Conservation (phyloP, 257 asterid genomes). For the Solanum appendiculatum region DNA sequence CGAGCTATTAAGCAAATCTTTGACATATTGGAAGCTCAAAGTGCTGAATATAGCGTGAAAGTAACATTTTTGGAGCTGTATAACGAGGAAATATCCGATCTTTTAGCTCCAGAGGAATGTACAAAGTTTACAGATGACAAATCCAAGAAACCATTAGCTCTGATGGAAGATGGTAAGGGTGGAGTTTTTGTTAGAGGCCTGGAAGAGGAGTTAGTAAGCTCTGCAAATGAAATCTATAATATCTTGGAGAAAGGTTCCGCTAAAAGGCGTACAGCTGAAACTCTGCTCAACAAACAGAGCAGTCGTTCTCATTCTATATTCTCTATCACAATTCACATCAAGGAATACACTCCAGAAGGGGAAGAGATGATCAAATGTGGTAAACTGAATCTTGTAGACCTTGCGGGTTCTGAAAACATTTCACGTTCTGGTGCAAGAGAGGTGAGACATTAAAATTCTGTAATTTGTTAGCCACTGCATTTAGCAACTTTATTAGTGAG, state of each 20-base stretch:
- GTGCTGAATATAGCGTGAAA: slow-evolving; percentile 93
- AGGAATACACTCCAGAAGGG: slow-evolving; percentile 97
- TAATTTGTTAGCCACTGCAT: not conserved
- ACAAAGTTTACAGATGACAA: slow-evolving; percentile 70
- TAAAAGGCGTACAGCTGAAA: slow-evolving; percentile 95
- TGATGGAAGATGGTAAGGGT: slow-evolving; percentile 99
- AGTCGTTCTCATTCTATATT: slow-evolving; percentile 98
- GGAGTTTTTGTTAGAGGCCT: slow-evolving; percentile 92
- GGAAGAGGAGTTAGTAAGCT: slow-evolving; percentile 95
- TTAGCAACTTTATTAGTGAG: not conserved
- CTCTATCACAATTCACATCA: slow-evolving; percentile 92
- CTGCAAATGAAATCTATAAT: slow-evolving; percentile 88
- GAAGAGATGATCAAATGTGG: slow-evolving; percentile 98
- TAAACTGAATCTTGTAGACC: slow-evolving; percentile 94
- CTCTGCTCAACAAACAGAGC: slow-evolving; percentile 96
- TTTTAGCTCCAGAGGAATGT: slow-evolving; percentile 83
- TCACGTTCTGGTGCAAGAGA: slow-evolving; percentile 99
- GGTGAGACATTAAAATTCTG: slow-evolving; percentile 34
- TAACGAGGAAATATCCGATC: slow-evolving; percentile 94
- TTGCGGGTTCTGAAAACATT: slow-evolving; percentile 96
- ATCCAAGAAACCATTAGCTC: slow-evolving; percentile 88
- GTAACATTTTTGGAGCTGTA: slow-evolving; percentile 89
- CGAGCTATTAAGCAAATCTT: slow-evolving; percentile 95
- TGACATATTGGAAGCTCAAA: slow-evolving; percentile 79
- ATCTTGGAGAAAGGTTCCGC: slow-evolving; percentile 96